phyloP scores from a whole-genome alignment of 2,329 filamentous ascomycete species.

The Fusarium mundagurra region DNA sequence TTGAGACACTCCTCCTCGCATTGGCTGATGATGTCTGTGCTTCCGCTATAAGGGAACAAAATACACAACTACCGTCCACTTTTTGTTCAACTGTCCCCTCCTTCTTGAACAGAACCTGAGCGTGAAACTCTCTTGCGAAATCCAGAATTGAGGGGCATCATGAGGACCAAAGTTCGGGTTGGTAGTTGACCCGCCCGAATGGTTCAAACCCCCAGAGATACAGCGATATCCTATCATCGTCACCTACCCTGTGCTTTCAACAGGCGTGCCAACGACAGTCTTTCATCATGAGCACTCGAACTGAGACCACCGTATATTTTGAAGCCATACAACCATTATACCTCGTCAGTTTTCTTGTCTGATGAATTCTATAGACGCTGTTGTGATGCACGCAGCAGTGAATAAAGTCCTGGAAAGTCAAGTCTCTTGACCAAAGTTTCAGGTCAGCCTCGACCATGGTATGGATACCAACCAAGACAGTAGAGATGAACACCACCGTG shows the following conservation, averaged over 20 bases:
- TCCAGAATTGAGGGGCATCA: slow-evolving; percentile 11
- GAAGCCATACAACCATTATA: background rate
- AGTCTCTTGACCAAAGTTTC: background rate
- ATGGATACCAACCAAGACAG: background rate
- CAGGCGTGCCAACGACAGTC: background rate
- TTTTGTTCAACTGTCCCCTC: background rate
- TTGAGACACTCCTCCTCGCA: background rate
- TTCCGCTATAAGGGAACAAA: background rate
- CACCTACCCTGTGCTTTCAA: slow-evolving; percentile 9
- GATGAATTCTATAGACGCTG: background rate
- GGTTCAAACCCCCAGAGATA: background rate
- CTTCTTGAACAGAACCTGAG: slow-evolving; percentile 5
- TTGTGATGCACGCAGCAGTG: background rate
- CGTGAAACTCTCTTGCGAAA: slow-evolving; percentile 1
- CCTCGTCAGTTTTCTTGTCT: background rate
- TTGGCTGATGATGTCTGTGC: background rate
- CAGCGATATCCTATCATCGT: background rate
- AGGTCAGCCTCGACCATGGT: background rate
- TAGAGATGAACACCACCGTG: background rate
- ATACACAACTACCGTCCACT: background rate
- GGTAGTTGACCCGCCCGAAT: background rate
- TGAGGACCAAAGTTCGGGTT: slow-evolving; percentile 1
- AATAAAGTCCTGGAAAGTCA: background rate
- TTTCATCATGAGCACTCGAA: background rate
- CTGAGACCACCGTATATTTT: background rate